phyloP scores from a whole-genome alignment of 257 asterid species.

The Striga asiatica region DNA sequence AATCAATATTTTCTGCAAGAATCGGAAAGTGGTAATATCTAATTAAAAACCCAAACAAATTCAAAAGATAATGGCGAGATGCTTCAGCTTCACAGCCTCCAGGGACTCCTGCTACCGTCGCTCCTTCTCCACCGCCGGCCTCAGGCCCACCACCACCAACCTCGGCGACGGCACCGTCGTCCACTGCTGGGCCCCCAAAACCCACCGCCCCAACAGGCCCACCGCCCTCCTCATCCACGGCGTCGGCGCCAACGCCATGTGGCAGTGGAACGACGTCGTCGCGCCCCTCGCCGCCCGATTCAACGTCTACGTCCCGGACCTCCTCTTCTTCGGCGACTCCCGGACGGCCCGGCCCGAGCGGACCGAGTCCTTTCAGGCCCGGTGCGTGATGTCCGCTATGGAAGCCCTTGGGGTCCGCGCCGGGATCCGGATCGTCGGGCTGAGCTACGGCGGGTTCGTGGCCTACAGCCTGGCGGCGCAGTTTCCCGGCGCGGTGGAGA shows the following conservation, averaged over 20 bases:
- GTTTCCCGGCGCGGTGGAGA: slow-evolving; percentile 75
- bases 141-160: slow-evolving; percentile 46
- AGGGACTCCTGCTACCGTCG: slow-evolving; percentile 8
- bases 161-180: slow-evolving; percentile 53
- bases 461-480: slow-evolving; percentile 54
- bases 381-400: slow-evolving; percentile 9
- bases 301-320: slow-evolving; percentile 60
- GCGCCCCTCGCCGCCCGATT: slow-evolving; percentile 34
- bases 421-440: slow-evolving; percentile 34
- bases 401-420: neutral
- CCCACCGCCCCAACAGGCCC: slow-evolving; percentile 32
- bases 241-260: slow-evolving; percentile 82
- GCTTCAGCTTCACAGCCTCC: neutral
- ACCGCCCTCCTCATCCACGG: slow-evolving; percentile 62
- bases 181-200: slow-evolving; percentile 74
- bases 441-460: slow-evolving; percentile 84
- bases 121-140: slow-evolving; percentile 60
- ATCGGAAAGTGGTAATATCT: too few relatives aligned
- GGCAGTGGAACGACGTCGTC: slow-evolving; percentile 76
- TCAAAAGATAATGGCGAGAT: too few relatives aligned
- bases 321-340: slow-evolving; percentile 62
- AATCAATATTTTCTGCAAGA: too few relatives aligned
- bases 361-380: slow-evolving; percentile 72
- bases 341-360: slow-evolving; percentile 33
- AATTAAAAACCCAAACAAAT: too few relatives aligned